phyloP scores from a whole-genome alignment of 1,284 basidiomycete genomes.

The Melampsora abietis-canadensis region DNA sequence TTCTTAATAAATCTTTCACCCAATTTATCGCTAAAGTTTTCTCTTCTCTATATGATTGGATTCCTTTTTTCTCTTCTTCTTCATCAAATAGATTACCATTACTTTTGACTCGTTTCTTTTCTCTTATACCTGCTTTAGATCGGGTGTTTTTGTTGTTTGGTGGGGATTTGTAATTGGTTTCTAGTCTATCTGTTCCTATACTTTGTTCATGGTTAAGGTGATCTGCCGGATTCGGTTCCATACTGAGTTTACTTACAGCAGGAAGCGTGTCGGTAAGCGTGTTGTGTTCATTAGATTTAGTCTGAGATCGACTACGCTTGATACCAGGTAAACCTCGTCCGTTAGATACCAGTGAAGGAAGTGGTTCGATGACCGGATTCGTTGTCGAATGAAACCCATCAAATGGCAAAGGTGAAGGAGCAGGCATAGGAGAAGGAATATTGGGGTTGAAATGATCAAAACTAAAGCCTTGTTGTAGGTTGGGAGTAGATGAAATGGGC shows the following conservation, averaged over 20 bases:
- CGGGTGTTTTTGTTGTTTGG: not conserved
- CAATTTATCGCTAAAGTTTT: slow-evolving; percentile 72
- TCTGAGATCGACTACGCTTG: slow-evolving; percentile 33
- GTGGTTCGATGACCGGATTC: not conserved
- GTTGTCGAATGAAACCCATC: not conserved
- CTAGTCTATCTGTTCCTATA: not conserved
- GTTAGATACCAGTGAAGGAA: not conserved
- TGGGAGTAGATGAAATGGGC: slow-evolving; percentile 39
- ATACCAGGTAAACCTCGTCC: slow-evolving; percentile 9
- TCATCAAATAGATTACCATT: slow-evolving; percentile 16
- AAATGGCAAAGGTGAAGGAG: slow-evolving; percentile 31
- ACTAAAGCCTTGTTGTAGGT: slow-evolving; percentile 32
- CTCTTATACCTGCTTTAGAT: slow-evolving; percentile 3
- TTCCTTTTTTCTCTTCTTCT: not conserved
- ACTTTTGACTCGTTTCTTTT: slow-evolving; percentile 37
- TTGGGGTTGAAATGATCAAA: slow-evolving; percentile 12
- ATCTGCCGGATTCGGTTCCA: not conserved
- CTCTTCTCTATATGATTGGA: slow-evolving; percentile 52
- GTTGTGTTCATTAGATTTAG: slow-evolving; percentile 28
- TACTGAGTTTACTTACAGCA: not conserved
- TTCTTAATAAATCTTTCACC: slow-evolving; percentile 73
- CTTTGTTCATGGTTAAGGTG: not conserved
- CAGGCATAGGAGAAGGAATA: slow-evolving; percentile 18
- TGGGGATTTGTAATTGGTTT: not conserved
- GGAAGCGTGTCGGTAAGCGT: not conserved